phyloP scores from a whole-genome alignment of 805 yeast genomes.

The Candida odintsovae region DNA sequence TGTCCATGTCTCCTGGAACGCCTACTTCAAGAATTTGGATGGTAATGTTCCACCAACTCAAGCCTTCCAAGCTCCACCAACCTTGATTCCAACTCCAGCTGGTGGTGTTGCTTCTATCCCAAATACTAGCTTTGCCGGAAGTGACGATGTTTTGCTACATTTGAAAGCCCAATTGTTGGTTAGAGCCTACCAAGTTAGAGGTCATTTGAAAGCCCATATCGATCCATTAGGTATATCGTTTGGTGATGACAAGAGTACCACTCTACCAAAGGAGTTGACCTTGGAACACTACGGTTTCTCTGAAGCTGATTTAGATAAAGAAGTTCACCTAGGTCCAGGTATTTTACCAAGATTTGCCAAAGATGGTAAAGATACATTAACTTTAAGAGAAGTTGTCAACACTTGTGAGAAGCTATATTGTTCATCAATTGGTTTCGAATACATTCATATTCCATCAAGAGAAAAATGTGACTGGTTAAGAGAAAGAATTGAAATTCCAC shows the following conservation, averaged over 20 bases:
- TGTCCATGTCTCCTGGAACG: constrained; percentile 96
- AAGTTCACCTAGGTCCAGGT: constrained; percentile 94
- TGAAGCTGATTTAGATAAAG: constrained; percentile 75
- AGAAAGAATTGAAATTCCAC: constrained; percentile 90
- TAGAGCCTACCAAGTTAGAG: constrained; percentile 98
- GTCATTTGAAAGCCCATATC: constrained; percentile 90
- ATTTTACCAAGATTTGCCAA: constrained; percentile 86
- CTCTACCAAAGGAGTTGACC: constrained; percentile 79
- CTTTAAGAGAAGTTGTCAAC: constrained; percentile 71
- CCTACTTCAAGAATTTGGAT: constrained; percentile 89
- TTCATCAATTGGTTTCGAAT: constrained; percentile 86
- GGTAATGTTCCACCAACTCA: constrained; percentile 59
- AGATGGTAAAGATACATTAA: constrained; percentile 52
- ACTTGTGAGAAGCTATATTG: constrained; percentile 84
- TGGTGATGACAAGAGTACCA: constrained; percentile 54
- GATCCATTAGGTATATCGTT: constrained; percentile 93
- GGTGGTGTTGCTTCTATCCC: constrained; percentile 70
- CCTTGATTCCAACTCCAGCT: constrained; percentile 73
- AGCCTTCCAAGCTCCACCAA: constrained; percentile 91
- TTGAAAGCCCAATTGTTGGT: constrained; percentile 94
- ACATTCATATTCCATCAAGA: constrained; percentile 93
- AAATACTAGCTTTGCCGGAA: constrained; percentile 33
- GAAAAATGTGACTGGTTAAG: constrained; percentile 98
- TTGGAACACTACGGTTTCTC: constrained; percentile 89
- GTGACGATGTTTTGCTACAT: constrained; percentile 64